Base-by-base conservation (phyloP, 805 yeast genomes). In the Torulaspora gathmanii region DNA sequence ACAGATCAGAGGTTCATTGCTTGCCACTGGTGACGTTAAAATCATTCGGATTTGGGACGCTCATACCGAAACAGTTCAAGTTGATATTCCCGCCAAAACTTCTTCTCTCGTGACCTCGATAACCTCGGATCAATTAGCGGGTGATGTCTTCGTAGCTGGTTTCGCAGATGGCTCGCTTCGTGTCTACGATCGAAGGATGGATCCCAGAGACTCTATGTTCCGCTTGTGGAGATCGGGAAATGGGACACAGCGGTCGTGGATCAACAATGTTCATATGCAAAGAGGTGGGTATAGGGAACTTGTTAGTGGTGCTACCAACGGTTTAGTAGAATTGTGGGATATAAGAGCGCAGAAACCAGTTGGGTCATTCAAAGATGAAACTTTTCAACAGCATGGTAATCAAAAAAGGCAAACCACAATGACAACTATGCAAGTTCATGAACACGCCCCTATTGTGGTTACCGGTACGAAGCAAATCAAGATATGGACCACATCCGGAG, bases 11-110 rank as follows among this genome's bases (percentile, higher is more conserved):
- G 99, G 99, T 0, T 79, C 95, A 0, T 70, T 93, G 30, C 70
- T 91, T 43, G 96, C 86, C 1, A 89, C 96, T 33, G 99, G 99
- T 37, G 98, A 93, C 69, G 95, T 87, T 7, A 86, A 90, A 56
- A 82, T 89, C 19, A 87, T 93, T 44, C 72, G 95, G 46, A 73
- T 90, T 1, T 93, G 99, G 99, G 98, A 93, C 67, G 98, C 98
- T 0, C 93, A 96, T 10, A 72, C 96, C 28, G 99, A 93, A 60
- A 72, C 84, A 41, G 84, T 96, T 59, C 74, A 86, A 38, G 78
- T 79, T 13, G 96, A 89, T 57, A 83, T 93, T 40, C 96, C 98
- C 0, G 95, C 95, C 0, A 75, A 96, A 45, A 86, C 96, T 0
- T 80, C 95, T 0, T 81, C 91, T 15, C 80, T 91, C n/a, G 83